These are phyloP conservation scores for Yarrowia sp. DNA, from an alignment of 805 yeast species.

Conservation along the genomic window DNA sequence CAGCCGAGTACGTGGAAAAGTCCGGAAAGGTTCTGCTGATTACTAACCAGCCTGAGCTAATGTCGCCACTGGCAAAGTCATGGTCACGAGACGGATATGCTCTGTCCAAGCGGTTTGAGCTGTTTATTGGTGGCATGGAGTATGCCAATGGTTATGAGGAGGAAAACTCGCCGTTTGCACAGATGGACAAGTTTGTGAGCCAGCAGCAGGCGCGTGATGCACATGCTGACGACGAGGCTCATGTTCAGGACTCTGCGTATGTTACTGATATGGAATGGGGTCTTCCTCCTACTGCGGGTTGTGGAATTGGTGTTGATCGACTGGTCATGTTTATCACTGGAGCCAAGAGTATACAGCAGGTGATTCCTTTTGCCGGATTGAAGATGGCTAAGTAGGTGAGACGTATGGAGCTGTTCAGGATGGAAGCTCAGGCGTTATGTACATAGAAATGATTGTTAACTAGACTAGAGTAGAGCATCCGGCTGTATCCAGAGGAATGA, in stretches of 20 bases:
- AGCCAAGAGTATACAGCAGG: slow-evolving; percentile 51
- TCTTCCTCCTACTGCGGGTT: slow-evolving; percentile 96
- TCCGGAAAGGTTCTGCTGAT: slow-evolving; percentile 47
- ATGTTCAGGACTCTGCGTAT: slow-evolving; percentile 68
- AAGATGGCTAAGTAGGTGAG: slow-evolving; percentile 30
- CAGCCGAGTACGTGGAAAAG: slow-evolving; percentile 57
- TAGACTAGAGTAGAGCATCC: no score
- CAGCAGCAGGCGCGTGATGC: slow-evolving; percentile 44
- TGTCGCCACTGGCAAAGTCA: slow-evolving; percentile 89
- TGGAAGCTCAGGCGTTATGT: no score
- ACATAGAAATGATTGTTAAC: no score
- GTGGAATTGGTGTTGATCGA: slow-evolving; percentile 95
- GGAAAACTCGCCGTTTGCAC: slow-evolving; percentile 82
- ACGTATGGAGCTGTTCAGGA: no score
- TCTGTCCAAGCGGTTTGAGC: slow-evolving; percentile 63
- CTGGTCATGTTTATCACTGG: slow-evolving; percentile 74
- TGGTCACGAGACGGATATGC: slow-evolving; percentile 37
- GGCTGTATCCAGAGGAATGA: no score
- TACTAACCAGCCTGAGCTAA: slow-evolving; percentile 72
- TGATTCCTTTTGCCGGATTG: slow-evolving; percentile 32
- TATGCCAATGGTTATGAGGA: slow-evolving; percentile 93
- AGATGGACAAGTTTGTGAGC: slow-evolving; percentile 38
- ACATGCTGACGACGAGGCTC: slow-evolving; percentile 56
- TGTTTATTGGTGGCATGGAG: slow-evolving; percentile 77
- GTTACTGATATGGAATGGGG: slow-evolving; percentile 84